Percentiles rank a stretch among this genome's conserved stretches.
Evolutionary conservation across 2,329 filamentous ascomycete species (phyloP).

Genomic region (Stenocarpella maydis): DNA sequence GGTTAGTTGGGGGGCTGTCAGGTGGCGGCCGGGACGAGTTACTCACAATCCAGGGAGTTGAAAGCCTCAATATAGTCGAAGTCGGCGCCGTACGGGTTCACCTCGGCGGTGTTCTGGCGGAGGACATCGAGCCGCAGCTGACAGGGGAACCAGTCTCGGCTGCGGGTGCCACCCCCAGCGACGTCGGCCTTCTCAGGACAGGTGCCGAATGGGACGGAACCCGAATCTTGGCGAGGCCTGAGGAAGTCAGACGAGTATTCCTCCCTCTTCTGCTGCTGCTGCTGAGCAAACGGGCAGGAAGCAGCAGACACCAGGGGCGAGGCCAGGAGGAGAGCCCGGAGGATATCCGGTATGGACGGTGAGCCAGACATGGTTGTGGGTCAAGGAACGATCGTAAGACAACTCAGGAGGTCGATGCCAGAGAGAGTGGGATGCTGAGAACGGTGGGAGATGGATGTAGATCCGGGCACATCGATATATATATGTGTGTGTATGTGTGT

Average conservation of each 20-base stretch:
- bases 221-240: slow-evolving; percentile 1
- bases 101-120: slow-evolving; percentile 68
- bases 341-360: slow-evolving; percentile 16
- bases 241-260: background rate
- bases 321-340: slow-evolving; percentile 30
- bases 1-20: background rate
- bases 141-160: slow-evolving; percentile 76
- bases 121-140: slow-evolving; percentile 71
- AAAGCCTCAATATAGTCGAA: slow-evolving; percentile 78
- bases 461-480: slow-evolving; percentile 2
- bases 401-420: slow-evolving; percentile 12
- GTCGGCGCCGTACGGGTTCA: slow-evolving; percentile 68
- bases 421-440: too few species aligned
- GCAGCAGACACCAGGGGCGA: slow-evolving; percentile 27
- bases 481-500: too few species aligned
- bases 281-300: slow-evolving; percentile 30
- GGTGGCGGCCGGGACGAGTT: too few species aligned
- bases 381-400: background rate
- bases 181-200: slow-evolving; percentile 44
- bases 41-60: slow-evolving; percentile 68
- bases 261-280: slow-evolving; percentile 19
- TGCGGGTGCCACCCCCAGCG: slow-evolving; percentile 70
- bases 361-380: slow-evolving; percentile 7
- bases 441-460: background rate
- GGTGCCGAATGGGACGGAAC: slow-evolving; percentile 29